These are phyloP conservation scores for Sclerotiophoma versabilis DNA, from an alignment of 2,329 filamentous ascomycete genomes.

Conservation along the genomic window DNA sequence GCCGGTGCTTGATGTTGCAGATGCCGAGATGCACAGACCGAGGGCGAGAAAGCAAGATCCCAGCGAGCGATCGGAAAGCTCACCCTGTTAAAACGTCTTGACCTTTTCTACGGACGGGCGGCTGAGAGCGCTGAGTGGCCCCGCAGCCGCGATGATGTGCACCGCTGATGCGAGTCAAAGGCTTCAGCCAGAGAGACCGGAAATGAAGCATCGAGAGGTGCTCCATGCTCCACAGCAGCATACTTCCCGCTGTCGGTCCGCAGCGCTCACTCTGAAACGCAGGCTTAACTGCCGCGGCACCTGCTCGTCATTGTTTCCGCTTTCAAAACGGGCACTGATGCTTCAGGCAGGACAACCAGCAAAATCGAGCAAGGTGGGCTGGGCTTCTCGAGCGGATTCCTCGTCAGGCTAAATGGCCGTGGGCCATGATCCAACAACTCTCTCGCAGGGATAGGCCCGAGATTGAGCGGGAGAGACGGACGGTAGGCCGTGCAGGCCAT, in stretches of 20 bases:
- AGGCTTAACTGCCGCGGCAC: conserved; percentile 36
- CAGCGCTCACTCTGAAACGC: conserved; percentile 42
- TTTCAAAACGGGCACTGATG: conserved; percentile 38
- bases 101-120: conserved; percentile 11
- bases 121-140: conserved; percentile 34
- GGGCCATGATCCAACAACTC: conserved; percentile 9
- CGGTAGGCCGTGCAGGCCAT: conserved; percentile 43
- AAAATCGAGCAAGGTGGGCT: conserved; percentile 21
- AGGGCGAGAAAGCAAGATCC: conserved; percentile 19
- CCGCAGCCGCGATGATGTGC: conserved; percentile 46
- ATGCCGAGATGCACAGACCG: conserved; percentile 21
- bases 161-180: conserved; percentile 43
- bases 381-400: conserved; percentile 25
- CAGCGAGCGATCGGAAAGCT: conserved; percentile 38
- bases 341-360: conserved; percentile 37
- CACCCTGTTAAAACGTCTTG: conserved; percentile 39
- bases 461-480: conserved; percentile 45
- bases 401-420: conserved; percentile 49
- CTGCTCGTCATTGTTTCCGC: conserved; percentile 33
- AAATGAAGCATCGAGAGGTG: neutral
- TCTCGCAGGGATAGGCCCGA: conserved; percentile 39
- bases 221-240: conserved; percentile 26
- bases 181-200: conserved; percentile 8
- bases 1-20: conserved; percentile 25
- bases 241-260: conserved; percentile 27